These are phyloP conservation scores for Coemansia sp. DNA, from an alignment of 192 early-diverging fungal genomes.

Conservation along the genomic window DNA sequence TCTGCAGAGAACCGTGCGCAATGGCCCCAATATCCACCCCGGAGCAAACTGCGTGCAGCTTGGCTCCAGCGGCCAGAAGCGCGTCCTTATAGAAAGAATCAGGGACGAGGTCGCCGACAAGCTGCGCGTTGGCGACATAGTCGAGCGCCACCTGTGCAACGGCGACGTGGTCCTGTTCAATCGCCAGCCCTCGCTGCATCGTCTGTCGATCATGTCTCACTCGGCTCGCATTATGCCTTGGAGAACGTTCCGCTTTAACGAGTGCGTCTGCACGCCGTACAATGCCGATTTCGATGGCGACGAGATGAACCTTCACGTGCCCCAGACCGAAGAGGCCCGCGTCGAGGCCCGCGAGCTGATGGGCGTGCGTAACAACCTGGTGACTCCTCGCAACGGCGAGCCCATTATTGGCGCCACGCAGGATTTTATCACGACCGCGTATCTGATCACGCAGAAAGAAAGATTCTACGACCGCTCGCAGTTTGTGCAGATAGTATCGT, in stretches of 20 bases:
- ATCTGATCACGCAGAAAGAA: slow-evolving; percentile 90
- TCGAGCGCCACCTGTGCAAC: slow-evolving; percentile 91
- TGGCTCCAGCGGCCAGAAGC: slow-evolving; percentile 55
- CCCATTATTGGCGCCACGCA: slow-evolving; percentile 98
- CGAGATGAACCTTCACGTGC: slow-evolving; percentile 99
- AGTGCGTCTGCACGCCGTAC: slow-evolving; percentile 99
- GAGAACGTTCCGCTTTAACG: slow-evolving; percentile 99
- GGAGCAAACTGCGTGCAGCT: slow-evolving; percentile 85
- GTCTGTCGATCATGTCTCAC: slow-evolving; percentile 96
- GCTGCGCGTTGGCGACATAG: slow-evolving; percentile 84
- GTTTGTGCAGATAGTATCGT: slow-evolving; percentile 90
- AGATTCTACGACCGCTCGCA: slow-evolving; percentile 90
- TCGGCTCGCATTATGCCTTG: slow-evolving; percentile 87
- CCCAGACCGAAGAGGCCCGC: slow-evolving; percentile 98
- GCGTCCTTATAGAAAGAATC: slow-evolving; percentile 72
- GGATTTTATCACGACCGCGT: slow-evolving; percentile 98
- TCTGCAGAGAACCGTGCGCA: slow-evolving; percentile 70
- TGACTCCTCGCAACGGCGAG: slow-evolving; percentile 98
- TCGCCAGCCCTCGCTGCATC: slow-evolving; percentile 97
- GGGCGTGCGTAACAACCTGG: slow-evolving; percentile 95
- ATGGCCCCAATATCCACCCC: slow-evolving; percentile 86
- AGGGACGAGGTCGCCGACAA: slow-evolving; percentile 66
- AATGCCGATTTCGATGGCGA: slow-evolving; percentile 99
- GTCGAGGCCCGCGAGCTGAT: slow-evolving; percentile 94
- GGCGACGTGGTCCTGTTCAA: slow-evolving; percentile 98